These are phyloP conservation scores for Candida sp. DNA, from an alignment of 1,139 yeast species.

Conservation along the genomic window DNA sequence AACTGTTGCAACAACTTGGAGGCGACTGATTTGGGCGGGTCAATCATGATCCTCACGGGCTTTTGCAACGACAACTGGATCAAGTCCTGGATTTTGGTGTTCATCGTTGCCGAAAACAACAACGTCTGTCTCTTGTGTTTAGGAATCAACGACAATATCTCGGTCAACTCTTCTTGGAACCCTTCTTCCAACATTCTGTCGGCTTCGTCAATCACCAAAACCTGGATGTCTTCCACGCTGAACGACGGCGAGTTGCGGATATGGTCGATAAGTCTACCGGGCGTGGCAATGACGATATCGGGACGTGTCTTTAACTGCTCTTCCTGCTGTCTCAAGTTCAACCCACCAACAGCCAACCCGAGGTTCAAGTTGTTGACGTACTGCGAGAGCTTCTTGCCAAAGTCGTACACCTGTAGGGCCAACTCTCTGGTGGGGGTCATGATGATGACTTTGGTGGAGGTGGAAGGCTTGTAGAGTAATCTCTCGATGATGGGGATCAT, in stretches of 20 bases:
- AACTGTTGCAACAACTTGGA: constrained; percentile 88
- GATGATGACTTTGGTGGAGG: constrained; percentile 89
- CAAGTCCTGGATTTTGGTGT: constrained; percentile 85
- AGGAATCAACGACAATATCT: constrained; percentile 86
- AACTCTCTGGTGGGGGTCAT: constrained; percentile 97
- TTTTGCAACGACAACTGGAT: constrained; percentile 85
- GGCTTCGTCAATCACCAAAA: constrained; percentile 95
- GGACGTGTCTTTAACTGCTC: constrained; percentile 92
- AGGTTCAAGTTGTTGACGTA: constrained; percentile 77
- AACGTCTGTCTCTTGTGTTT: constrained; percentile 87
- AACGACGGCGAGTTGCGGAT: constrained; percentile 94
- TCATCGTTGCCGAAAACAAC: constrained; percentile 98
- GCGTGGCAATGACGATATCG: constrained; percentile 96
- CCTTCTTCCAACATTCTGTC: constrained; percentile 99
- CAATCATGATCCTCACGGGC: constrained; percentile 95
- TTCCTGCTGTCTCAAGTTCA: constrained; percentile 93
- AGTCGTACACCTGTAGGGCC: constrained; percentile 96
- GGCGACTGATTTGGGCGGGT: constrained; percentile 96
- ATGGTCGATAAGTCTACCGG: constrained; percentile 98
- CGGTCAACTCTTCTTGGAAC: constrained; percentile 92
- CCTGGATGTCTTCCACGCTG: constrained; percentile 88
- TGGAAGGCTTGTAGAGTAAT: constrained; percentile 84
- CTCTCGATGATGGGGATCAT: constrained; percentile 96
- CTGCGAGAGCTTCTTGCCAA: constrained; percentile 83
- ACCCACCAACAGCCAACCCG: constrained; percentile 98